Base-by-base conservation (phyloP, 352 stramenopile genomes). In the Blastocystis hominis region DNA sequence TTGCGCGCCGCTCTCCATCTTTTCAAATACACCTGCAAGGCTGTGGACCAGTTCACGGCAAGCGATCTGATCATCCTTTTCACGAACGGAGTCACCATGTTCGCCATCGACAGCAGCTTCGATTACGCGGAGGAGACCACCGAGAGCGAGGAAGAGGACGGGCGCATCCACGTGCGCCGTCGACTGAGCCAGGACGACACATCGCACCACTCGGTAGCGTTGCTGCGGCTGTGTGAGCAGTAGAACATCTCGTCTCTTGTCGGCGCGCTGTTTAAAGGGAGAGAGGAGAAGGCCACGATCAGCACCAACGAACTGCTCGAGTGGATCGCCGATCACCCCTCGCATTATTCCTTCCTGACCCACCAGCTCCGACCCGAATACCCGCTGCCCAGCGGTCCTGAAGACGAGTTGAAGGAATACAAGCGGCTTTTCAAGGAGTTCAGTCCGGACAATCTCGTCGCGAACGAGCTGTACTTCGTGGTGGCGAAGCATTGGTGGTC, bases 51-150 rank as follows among this genome's bases (percentile, higher is more conserved):
- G 50, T 84, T 84, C 72, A 69, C 50, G 2, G 44, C 59, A 30
- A 9, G 47, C 10, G 72, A 84, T 20, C 38, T 84, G 72, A 20
- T 64, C 36, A 30, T 68, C 4, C 30, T 84, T 4, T 84, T 84
- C 55, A 47, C 72, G 3, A 30, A n/a, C 2, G 72, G 72, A 7
- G 72, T 84, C 1, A n/a, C 40, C 13, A 69, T 84, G 72, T 84
- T 84, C 30, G 38, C 34, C 36, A 64, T 84, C n/a, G 72, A 84
- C 40, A 84, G 68, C 44, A 84, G 72, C 72, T 84, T 84, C 38
- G 72, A 84, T 46, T 53, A 44, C 56, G 50, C 50, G 13, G 50
- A 59, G n/a, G 50, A 59, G 10, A 56, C 40, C 20, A 68, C 53
- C 9, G 34, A 66, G 36, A 53, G 55, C 15, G 77, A 87, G 34